Base-by-base conservation (phyloP, 2,329 filamentous ascomycete species). In the Colletotrichum lentis region DNA sequence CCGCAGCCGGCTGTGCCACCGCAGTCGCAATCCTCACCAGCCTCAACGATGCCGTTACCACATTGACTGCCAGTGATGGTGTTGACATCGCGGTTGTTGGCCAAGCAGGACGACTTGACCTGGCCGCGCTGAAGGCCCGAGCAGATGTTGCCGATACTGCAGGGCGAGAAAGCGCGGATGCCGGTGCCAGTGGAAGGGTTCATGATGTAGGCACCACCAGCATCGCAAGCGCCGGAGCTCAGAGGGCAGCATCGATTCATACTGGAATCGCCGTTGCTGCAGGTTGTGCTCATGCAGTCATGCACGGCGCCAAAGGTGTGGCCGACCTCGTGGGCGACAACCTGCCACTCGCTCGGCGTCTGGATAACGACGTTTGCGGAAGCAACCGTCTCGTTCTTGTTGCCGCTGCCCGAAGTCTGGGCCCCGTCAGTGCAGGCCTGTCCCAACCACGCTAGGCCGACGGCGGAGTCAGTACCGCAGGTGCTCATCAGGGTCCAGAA, bases 251-350 rank as follows among this genome's bases (percentile, higher is more conserved):
- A 99, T 73, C 85, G 80, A 72, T 84, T 84, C 62, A 76, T 79
- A 11, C 77, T 76, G 7, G 78, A 78, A 44, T 87, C 86, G 22
- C 86, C 84, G 67, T 92, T 85, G 7, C 75, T 73, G 76, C 95
- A 98, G 2, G 90, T 86, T n/a, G 79, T 70, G 0, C 82, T 76
- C 3, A 88, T 91, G 79, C 96, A 99, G 79, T 99, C 96, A 79
- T 99, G 96, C 11, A 97, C 93, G 5, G 95, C 96, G 53, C 95
- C 95, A 77, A 97, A 98, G 0, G 94, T 98, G 78, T 98, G 95
- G 1, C 94, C 95, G 3, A 90, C 90, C 79, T 98, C 95, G 77
- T 98, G 95, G 37, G 95, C 95, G 79, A 98, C 93, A 67, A 98
- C 91, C 77, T 97, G 94, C 95, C 95, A 98, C 76, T 97, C 94